Evolutionary conservation across 257 asterid species (phyloP).

Genomic region (Solanum pinnatisectum): DNA sequence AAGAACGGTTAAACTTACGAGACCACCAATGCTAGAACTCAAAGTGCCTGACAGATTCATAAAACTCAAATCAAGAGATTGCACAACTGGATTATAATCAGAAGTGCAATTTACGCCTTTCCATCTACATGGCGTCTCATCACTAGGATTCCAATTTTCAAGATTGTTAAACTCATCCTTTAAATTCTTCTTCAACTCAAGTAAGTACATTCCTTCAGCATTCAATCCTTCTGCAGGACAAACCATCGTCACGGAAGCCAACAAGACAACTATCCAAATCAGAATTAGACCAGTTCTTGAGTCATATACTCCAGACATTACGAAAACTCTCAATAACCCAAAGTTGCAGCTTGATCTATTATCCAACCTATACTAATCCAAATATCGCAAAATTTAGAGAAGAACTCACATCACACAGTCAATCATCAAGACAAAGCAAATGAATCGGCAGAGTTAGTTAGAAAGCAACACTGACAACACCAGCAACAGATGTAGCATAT

Average conservation of each 20-base stretch:
- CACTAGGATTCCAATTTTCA: constrained; percentile 55
- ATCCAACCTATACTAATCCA: constrained; percentile 12
- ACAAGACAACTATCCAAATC: constrained; percentile 26
- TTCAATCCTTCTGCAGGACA: constrained; percentile 44
- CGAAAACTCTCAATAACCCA: constrained; percentile 11
- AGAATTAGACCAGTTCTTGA: constrained; percentile 23
- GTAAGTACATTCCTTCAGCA: constrained; percentile 48
- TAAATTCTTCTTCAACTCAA: constrained; percentile 52
- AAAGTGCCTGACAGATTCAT: constrained; percentile 66
- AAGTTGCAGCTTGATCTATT: neutral
- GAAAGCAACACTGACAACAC: neutral
- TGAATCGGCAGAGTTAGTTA: neutral
- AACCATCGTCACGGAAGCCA: constrained; percentile 15
- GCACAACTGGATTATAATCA: constrained; percentile 34
- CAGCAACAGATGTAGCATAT: neutral
- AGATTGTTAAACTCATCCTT: constrained; percentile 38
- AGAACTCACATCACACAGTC: neutral
- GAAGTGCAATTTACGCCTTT: constrained; percentile 61
- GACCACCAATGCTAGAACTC: constrained; percentile 44
- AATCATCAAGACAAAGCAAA: neutral
- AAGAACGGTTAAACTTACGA: constrained; percentile 37
- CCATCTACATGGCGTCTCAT: constrained; percentile 72
- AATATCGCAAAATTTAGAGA: neutral
- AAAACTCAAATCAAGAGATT: constrained; percentile 45
- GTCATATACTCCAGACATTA: constrained; percentile 33